Evolutionary conservation across 257 asterid genomes (phyloP).

Genomic region (Eustoma russellianum): DNA sequence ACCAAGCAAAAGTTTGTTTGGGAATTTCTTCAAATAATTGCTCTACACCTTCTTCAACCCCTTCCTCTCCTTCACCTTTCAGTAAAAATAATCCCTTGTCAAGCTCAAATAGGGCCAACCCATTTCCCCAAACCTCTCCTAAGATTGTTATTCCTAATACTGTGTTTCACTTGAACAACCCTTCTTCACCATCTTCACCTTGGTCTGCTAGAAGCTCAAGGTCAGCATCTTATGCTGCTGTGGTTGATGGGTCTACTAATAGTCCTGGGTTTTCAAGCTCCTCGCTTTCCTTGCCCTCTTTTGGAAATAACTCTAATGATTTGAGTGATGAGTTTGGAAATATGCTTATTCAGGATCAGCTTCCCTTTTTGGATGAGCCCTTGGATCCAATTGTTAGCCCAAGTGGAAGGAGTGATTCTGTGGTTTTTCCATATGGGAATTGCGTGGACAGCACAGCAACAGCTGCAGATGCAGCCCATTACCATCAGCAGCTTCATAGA

Average conservation of each 20-base stretch:
- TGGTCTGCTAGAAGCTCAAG: constrained; percentile 45
- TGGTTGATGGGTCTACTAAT: constrained; percentile 35
- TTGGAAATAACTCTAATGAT: constrained; percentile 15
- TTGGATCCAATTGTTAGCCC: constrained; percentile 70
- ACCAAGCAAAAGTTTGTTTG: constrained; percentile 43
- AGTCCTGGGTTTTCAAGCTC: constrained; percentile 35
- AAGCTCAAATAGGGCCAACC: constrained; percentile 22
- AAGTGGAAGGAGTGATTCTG: constrained; percentile 76
- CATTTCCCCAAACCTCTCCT: constrained; percentile 43
- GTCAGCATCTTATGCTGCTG: constrained; percentile 54
- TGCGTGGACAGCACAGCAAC: constrained; percentile 20
- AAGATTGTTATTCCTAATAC: constrained; percentile 45
- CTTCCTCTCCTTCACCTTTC: constrained; percentile 24
- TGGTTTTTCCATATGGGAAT: constrained; percentile 51
- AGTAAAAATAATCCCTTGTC: constrained; percentile 13
- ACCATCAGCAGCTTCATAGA: constrained; percentile 43
- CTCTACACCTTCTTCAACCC: constrained; percentile 31
- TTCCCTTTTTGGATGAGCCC: constrained; percentile 61
- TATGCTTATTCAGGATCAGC: constrained; percentile 35
- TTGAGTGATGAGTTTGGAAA: constrained; percentile 28
- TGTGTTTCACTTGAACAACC: constrained; percentile 41
- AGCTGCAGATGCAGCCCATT: not conserved
- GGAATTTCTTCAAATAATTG: constrained; percentile 33
- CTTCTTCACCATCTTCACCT: constrained; percentile 42
- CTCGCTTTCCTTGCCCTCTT: constrained; percentile 35